Evolutionary conservation across 1,139 yeast species (phyloP), one percentile per base, ranked within the genome.

Genomic region (Candida dubliniensis): DNA sequence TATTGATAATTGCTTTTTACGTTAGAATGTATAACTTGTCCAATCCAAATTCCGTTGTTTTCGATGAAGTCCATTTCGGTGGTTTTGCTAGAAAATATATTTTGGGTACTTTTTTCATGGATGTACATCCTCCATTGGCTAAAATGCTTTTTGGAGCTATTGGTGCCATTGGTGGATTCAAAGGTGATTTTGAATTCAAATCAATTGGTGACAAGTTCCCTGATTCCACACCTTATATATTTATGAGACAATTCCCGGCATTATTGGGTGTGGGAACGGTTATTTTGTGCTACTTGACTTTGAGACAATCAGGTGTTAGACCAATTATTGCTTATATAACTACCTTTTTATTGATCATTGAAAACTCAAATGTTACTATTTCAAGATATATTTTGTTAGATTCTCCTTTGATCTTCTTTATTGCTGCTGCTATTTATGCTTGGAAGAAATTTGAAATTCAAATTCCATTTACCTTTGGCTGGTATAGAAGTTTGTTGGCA

Each of bases 101-200:
- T 49, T 69, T 74, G 51, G 90, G 93, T 33, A 67, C 67, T 15
- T 87, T 76, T 66, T 89, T 90, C 68, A 84, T 90, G 87, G 96
- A 90, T 66, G 96, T 89, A 44, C 96, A 90, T 63, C 97, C 97
- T 25, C 97, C 97, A 4, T 75, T 89, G 59, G 95, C 96, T 40
- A 89, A 89, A 66, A 82, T 90, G 87, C 67, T 90, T 46, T 87
- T 79, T 66, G 96, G 95, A 2, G 88, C 86, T 34, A 81, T 87
- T 38, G 91, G 81, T 1, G 66, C 77, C 38, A 51, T 86, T 27
- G 89, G 85, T 42, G 96, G 96, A 0, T 89, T 82, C 66, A 77
- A 77, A 41, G 96, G 96, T 41, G 82, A 80, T 55, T 88, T 88
- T 58, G 76, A 70, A 46, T 89, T 90, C 61, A 79, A 77, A 53